A percentile compares a stretch with the other conserved stretches of the same genome.
Evolutionary conservation across 2,329 filamentous ascomycete genomes (phyloP).

Genomic region (Coniochaeta sp.): DNA sequence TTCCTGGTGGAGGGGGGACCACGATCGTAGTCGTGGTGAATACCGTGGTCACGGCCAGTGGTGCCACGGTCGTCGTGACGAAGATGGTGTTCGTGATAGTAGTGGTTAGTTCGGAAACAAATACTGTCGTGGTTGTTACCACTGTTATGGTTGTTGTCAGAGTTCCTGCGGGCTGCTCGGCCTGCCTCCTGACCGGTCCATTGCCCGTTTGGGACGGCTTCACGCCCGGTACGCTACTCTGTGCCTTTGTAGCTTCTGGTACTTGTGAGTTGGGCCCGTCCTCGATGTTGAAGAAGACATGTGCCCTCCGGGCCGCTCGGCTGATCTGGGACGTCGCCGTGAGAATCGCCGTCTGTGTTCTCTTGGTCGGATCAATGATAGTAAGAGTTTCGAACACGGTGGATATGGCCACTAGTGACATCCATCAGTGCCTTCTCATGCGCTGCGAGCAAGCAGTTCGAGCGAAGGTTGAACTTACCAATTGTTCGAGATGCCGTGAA

Average conservation of each 20-base stretch:
- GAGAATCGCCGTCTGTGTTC: slow-evolving; percentile 1
- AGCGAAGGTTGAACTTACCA: neutral
- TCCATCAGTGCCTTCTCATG: neutral
- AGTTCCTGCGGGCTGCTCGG: neutral
- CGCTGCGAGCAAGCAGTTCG: neutral
- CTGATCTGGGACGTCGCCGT: neutral
- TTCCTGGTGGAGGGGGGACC: neutral
- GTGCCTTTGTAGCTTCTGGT: neutral
- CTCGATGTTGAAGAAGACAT: neutral
- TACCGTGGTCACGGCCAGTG: slow-evolving; percentile 7
- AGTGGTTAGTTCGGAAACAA: neutral
- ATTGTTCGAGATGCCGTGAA: neutral
- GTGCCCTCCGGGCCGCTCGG: neutral
- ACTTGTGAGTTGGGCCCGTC: neutral
- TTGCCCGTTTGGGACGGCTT: neutral
- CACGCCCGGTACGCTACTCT: neutral
- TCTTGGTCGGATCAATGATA: neutral
- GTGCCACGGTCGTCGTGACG: slow-evolving; percentile 8
- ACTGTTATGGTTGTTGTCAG: neutral
- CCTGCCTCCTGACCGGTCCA: neutral
- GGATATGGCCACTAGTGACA: neutral
- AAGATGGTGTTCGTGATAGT: slow-evolving; percentile 9
- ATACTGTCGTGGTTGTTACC: slow-evolving; percentile 6
- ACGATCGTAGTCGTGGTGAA: slow-evolving; percentile 4
- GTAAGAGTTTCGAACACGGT: slow-evolving; percentile 2